phyloP scores from a whole-genome alignment of 108 stramenopile genomes.

The Pseudonitzschia multiseries region DNA sequence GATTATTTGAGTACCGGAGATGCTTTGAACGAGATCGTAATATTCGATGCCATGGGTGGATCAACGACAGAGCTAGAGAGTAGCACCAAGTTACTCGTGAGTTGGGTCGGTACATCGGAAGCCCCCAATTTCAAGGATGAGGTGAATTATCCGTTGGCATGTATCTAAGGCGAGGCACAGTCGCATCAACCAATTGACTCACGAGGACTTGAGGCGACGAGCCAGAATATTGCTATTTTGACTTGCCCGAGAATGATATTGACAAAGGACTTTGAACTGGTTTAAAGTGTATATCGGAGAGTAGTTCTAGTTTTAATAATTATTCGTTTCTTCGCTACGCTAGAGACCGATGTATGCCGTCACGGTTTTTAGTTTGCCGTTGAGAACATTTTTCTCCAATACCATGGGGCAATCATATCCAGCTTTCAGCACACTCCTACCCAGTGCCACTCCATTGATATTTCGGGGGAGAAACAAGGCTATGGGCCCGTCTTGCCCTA shows the following conservation, averaged over 20 bases:
- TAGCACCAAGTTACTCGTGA: constrained; percentile 25
- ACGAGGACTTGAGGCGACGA: no score
- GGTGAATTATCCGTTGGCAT: constrained; percentile 32
- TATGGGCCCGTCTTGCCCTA: constrained; percentile 39
- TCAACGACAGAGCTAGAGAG: neutral
- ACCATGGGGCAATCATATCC: constrained; percentile 52
- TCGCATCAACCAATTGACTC: no score
- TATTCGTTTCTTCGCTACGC: neutral
- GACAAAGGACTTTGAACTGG: no score
- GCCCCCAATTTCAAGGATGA: constrained; percentile 29
- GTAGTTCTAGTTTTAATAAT: neutral
- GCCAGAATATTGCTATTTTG: no score
- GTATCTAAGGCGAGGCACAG: constrained; percentile 19
- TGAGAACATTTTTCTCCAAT: constrained; percentile 76
- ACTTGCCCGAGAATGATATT: no score
- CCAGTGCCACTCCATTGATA: constrained; percentile 56
- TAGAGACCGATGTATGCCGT: constrained; percentile 63
- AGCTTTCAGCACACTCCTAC: constrained; percentile 42
- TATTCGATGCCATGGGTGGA: constrained; percentile 36
- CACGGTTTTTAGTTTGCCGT: constrained; percentile 81
- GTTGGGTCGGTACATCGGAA: constrained; percentile 25
- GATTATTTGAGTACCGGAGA: constrained; percentile 39
- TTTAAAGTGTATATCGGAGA: no score
- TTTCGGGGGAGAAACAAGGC: constrained; percentile 75
- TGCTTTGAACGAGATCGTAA: constrained; percentile 37